Percentiles rank a stretch among this genome's conserved stretches.
phyloP scores from a whole-genome alignment of 768 basidiomycete genomes.

The Pisolithus sp. region DNA sequence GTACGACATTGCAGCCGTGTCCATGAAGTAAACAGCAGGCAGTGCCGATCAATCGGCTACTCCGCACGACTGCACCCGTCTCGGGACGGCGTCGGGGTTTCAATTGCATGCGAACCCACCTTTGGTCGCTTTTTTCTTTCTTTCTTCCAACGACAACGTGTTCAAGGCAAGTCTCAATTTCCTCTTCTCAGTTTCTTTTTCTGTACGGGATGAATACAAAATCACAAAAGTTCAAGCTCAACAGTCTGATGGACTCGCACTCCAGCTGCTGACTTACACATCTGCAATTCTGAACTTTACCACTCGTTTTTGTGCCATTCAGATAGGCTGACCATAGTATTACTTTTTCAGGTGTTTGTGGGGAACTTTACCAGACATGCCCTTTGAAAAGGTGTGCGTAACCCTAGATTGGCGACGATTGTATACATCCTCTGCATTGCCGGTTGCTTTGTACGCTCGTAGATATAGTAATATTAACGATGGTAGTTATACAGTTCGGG shows the following conservation, averaged over 20 bases:
- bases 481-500: too few species aligned
- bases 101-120: neutral
- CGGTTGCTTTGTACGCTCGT: too few species aligned
- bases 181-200: neutral
- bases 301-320: neutral
- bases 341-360: neutral
- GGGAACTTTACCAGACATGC: too few species aligned
- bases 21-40: neutral
- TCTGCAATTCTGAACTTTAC: slow-evolving; percentile 39
- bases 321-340: neutral
- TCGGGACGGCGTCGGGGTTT: slow-evolving; percentile 5
- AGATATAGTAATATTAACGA: too few species aligned
- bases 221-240: slow-evolving; percentile 38
- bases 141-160: too few species aligned
- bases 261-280: slow-evolving; percentile 35
- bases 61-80: neutral
- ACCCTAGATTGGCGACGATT: too few species aligned
- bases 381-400: too few species aligned
- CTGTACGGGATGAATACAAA: slow-evolving; percentile 30
- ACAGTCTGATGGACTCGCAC: slow-evolving; percentile 38
- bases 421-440: too few species aligned
- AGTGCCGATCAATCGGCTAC: neutral
- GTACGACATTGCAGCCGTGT: neutral
- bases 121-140: too few species aligned
- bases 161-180: neutral